Percentiles rank a stretch among this genome's conserved stretches.
These are phyloP conservation scores for Colletotrichum sp. DNA, from an alignment of 2,329 filamentous ascomycete genomes.

Conservation along the genomic window DNA sequence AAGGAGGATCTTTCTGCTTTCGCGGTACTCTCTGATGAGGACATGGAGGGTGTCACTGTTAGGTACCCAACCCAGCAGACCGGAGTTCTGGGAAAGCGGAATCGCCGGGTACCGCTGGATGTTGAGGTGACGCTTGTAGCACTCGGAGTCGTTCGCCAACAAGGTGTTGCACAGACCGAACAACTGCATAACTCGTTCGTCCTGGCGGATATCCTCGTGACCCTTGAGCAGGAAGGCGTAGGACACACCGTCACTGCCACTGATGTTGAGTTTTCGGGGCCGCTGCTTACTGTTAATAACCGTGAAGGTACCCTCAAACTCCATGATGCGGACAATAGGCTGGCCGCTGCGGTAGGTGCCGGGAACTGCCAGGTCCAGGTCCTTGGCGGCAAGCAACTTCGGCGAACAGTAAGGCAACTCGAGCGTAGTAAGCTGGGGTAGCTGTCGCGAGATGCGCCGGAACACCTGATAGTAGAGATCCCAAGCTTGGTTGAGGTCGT, in stretches of 20 bases:
- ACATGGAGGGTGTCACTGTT: slow-evolving; percentile 98
- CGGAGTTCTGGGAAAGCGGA: slow-evolving; percentile 93
- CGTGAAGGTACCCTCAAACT: slow-evolving; percentile 87
- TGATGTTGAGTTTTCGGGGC: slow-evolving; percentile 85
- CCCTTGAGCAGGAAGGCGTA: slow-evolving; percentile 95
- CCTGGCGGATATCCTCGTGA: slow-evolving; percentile 99
- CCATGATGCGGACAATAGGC: slow-evolving; percentile 82
- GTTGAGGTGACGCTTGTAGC: slow-evolving; percentile 94
- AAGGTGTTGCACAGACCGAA: slow-evolving; percentile 98
- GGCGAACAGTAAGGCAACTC: slow-evolving; percentile 98
- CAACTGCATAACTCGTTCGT: slow-evolving; percentile 99
- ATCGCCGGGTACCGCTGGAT: slow-evolving; percentile 98
- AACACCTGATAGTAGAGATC: slow-evolving; percentile 99
- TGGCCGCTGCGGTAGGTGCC: slow-evolving; percentile 85
- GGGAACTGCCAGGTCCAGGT: slow-evolving; percentile 93
- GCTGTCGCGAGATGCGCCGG: slow-evolving; percentile 89
- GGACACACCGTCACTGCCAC: slow-evolving; percentile 84
- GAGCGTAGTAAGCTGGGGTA: slow-evolving; percentile 89
- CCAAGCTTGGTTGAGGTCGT: slow-evolving; percentile 97
- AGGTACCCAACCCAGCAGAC: slow-evolving; percentile 93
- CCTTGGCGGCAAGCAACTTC: slow-evolving; percentile 82
- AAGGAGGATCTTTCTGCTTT: slow-evolving; percentile 94
- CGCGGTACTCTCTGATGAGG: slow-evolving; percentile 95
- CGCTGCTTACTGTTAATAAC: slow-evolving; percentile 98
- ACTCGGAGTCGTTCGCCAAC: slow-evolving; percentile 91